Percentiles rank a stretch among this genome's conserved stretches.
Evolutionary conservation across 495 filamentous ascomycete genomes (phyloP).

Genomic region (Penicillium turbatum): DNA sequence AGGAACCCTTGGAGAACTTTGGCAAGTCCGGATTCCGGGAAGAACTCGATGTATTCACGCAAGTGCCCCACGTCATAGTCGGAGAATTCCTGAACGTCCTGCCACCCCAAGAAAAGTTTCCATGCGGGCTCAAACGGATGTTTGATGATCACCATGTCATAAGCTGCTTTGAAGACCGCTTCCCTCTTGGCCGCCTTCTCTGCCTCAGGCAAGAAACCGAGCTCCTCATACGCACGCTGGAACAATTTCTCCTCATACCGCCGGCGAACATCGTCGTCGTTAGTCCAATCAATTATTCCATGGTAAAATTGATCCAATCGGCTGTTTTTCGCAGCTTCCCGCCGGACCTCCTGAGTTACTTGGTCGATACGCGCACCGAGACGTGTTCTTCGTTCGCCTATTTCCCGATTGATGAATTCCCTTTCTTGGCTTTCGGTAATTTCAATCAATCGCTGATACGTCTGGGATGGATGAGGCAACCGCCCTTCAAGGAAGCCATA

Average conservation of each 20-base stretch:
- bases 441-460: slow-evolving; percentile 79
- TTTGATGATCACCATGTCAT: slow-evolving; percentile 92
- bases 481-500: slow-evolving; percentile 83
- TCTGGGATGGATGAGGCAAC: slow-evolving; percentile 71
- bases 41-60: slow-evolving; percentile 74
- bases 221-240: slow-evolving; percentile 70
- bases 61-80: slow-evolving; percentile 73
- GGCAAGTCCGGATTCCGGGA: slow-evolving; percentile 75
- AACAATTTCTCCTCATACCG: slow-evolving; percentile 87
- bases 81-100: slow-evolving; percentile 64
- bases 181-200: slow-evolving; percentile 64
- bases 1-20: slow-evolving; percentile 79
- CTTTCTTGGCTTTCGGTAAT: slow-evolving; percentile 84
- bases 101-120: slow-evolving; percentile 86
- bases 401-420: slow-evolving; percentile 84
- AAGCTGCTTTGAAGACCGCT: slow-evolving; percentile 67
- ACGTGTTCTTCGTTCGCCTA: slow-evolving; percentile 81
- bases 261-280: slow-evolving; percentile 78
- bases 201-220: slow-evolving; percentile 59
- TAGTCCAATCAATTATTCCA: slow-evolving; percentile 81
- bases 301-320: slow-evolving; percentile 70
- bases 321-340: slow-evolving; percentile 71
- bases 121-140: slow-evolving; percentile 88
- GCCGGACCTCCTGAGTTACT: slow-evolving; percentile 80
- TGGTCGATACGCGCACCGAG: slow-evolving; percentile 79